A percentile compares a stretch with the other conserved stretches of the same genome.
phyloP scores from a whole-genome alignment of 495 filamentous ascomycete genomes.

The Penicillium psychrofluorescens region DNA sequence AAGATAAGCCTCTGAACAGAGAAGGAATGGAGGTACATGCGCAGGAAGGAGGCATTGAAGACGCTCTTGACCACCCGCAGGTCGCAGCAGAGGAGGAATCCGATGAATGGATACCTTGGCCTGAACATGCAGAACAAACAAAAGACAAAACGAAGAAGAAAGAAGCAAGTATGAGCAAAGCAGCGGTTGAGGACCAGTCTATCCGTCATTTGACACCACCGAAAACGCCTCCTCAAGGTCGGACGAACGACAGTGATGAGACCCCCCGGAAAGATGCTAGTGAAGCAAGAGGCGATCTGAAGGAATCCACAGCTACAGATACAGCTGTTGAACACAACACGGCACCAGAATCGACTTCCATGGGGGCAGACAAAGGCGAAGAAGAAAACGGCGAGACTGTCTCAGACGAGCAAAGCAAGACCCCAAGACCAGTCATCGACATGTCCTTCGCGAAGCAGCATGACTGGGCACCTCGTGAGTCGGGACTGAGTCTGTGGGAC shows the following conservation, averaged over 20 bases:
- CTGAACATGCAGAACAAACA: neutral
- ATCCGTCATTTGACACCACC: conserved; percentile 31
- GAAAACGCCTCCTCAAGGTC: conserved; percentile 27
- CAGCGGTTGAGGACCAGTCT: conserved; percentile 13
- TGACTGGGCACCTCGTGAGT: conserved; percentile 21
- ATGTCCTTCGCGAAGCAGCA: conserved; percentile 35
- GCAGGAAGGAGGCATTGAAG: neutral
- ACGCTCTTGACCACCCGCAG: neutral
- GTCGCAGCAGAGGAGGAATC: neutral
- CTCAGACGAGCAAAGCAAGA: conserved; percentile 1
- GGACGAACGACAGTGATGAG: conserved; percentile 3
- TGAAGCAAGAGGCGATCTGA: neutral
- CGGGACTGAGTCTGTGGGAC: conserved; percentile 34
- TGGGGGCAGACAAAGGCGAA: neutral
- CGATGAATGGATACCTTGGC: conserved; percentile 4
- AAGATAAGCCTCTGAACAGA: neutral
- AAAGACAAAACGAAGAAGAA: conserved; percentile 7
- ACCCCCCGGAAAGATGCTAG: conserved; percentile 5
- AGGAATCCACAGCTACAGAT: too few species aligned
- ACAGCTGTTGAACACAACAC: neutral
- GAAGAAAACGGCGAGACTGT: neutral
- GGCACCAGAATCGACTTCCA: neutral
- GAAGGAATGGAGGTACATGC: neutral
- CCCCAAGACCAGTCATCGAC: conserved; percentile 28
- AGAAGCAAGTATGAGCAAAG: conserved; percentile 19